Base-by-base conservation (phyloP, 495 filamentous ascomycete genomes). In the Penicillium paxilli region DNA sequence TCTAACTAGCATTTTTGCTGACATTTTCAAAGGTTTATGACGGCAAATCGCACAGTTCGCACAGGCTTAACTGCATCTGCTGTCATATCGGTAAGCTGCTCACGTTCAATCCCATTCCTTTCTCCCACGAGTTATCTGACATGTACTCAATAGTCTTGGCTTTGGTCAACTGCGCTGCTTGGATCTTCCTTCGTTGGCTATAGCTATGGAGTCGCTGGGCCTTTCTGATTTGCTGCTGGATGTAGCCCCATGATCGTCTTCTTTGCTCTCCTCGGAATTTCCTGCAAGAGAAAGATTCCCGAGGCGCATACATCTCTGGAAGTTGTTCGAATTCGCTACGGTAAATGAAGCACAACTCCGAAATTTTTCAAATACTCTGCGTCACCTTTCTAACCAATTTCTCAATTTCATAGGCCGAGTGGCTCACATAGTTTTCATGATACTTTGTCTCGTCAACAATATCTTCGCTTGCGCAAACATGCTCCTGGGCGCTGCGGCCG, bases 201-300 rank as follows among this genome's bases (percentile, higher is more conserved):
- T 30, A 51, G 58, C 42, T 74, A 72, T 44, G 70, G 70, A 7
- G 51, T 72, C 0, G 59, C 69, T 6, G 69, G 69, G 0, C 67
- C 70, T 0, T 72, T 78, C 41, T 78, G 75, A 71, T 77, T 76
- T 47, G 75, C 68, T 28, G 72, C 72, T 20, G 69, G 73, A 14
- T 75, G 68, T 16, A 76, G 74, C 28, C 67, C 66, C 0, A 77
- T 78, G 68, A 77, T 79, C 49, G 64, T 76, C 17, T 66, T 79
- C 37, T 80, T 80, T 35, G 72, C 76, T 1, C 53, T 76, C 1
- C 59, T 77, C 17, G 76, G 74, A n/a, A 71, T 78, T 21, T 71
- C 73, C 16, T 67, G 74, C 54, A 81, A 81, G 50, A 54, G 62
- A n/a, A 75, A 73, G 52, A 72, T 75, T 10, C 73, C 74, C 1